Evolutionary conservation across 257 asterid genomes (phyloP).

Genomic region (Ilex aquifolium): DNA sequence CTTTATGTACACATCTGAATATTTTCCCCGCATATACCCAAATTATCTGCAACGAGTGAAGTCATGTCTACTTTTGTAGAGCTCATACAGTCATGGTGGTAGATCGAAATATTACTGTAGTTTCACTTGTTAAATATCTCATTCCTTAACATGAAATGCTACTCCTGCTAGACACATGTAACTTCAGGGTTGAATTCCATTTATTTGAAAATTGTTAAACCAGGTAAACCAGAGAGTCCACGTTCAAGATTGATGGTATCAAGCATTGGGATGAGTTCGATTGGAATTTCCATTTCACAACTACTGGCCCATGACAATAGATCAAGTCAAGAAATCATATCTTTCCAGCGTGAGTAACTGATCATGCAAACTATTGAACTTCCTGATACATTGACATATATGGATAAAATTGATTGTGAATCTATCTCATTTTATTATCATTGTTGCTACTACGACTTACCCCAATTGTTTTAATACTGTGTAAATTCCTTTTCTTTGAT

Average conservation of each 20-base stretch:
- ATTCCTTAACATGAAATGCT: neutral
- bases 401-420: neutral
- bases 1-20: too few species aligned
- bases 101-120: neutral
- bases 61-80: too few species aligned
- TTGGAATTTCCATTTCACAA: conserved; percentile 64
- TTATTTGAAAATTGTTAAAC: conserved; percentile 12
- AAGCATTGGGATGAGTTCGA: conserved; percentile 73
- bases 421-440: too few species aligned
- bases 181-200: neutral
- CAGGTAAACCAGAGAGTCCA: conserved; percentile 40
- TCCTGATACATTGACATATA: conserved; percentile 3
- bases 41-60: neutral
- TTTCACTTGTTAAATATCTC: neutral
- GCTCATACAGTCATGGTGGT: neutral
- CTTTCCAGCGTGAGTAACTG: conserved; percentile 46
- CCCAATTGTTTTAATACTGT: too few species aligned
- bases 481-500: too few species aligned
- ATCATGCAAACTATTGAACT: conserved; percentile 1
- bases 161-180: neutral
- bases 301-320: conserved; percentile 52
- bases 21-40: neutral
- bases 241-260: conserved; percentile 30
- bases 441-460: too few species aligned
- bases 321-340: conserved; percentile 47